These are phyloP conservation scores for Prunus mume DNA, from an alignment of 306 rosid genomes.

Conservation along the genomic window DNA sequence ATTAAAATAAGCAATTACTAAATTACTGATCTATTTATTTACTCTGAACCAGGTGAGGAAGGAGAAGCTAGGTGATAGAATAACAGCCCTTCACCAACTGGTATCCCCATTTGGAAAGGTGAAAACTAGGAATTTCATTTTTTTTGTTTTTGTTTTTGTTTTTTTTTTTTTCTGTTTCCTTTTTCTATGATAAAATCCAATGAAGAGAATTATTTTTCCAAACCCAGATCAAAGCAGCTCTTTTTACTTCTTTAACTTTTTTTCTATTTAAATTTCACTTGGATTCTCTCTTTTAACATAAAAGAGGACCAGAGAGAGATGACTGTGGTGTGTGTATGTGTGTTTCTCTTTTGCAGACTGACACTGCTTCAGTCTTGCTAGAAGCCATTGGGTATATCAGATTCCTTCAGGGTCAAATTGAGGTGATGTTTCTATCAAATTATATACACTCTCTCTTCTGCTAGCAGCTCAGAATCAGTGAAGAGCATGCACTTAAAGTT, in stretches of 20 bases:
- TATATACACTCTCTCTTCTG: conserved; percentile 10
- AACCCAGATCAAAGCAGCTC: neutral
- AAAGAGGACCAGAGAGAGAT: conserved; percentile 38
- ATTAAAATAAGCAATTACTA: neutral
- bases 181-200: neutral
- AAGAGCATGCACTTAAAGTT: conserved; percentile 54
- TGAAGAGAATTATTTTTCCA: neutral
- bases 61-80: conserved; percentile 90
- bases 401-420: conserved; percentile 86
- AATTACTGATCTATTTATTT: neutral
- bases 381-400: conserved; percentile 83
- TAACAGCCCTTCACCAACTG: conserved; percentile 81
- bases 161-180: too few relatives aligned
- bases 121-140: neutral
- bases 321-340: conserved; percentile 29
- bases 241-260: neutral
- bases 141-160: neutral
- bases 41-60: conserved; percentile 64
- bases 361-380: conserved; percentile 91
- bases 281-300: conserved; percentile 26
- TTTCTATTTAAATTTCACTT: neutral
- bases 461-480: conserved; percentile 32
- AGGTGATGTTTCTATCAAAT: conserved; percentile 57
- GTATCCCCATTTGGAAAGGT: conserved; percentile 97
- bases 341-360: conserved; percentile 87